Evolutionary conservation across 352 stramenopile genomes (phyloP).

Genomic region (Phytophthora palmivora): DNA sequence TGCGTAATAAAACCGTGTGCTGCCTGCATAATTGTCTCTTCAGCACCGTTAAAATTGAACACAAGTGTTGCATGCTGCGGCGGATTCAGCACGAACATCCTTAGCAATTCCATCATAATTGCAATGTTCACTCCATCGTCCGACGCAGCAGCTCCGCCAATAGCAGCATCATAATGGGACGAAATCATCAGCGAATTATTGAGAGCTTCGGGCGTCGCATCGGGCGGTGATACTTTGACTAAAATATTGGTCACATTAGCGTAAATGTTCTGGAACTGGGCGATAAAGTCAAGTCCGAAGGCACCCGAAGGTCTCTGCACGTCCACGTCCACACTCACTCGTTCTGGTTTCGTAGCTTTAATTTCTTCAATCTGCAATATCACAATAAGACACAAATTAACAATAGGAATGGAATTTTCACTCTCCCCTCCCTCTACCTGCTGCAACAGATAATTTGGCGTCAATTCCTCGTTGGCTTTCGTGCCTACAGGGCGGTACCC

Average conservation of each 20-base stretch:
- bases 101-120: conserved; percentile 81
- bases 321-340: conserved; percentile 60
- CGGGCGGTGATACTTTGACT: conserved; percentile 55
- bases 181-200: conserved; percentile 77
- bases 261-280: conserved; percentile 88
- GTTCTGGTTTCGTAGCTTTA: conserved; percentile 34
- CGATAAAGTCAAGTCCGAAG: conserved; percentile 80
- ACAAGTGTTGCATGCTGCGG: conserved; percentile 60
- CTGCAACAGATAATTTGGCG: conserved; percentile 58
- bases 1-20: conserved; percentile 85
- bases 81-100: conserved; percentile 49
- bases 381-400: conserved; percentile 23
- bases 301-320: conserved; percentile 73
- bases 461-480: conserved; percentile 70
- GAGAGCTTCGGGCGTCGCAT: conserved; percentile 34
- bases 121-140: conserved; percentile 85
- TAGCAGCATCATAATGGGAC: conserved; percentile 81
- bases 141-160: conserved; percentile 71
- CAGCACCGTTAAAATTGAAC: conserved; percentile 86
- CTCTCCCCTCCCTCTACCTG: conserved; percentile 34
- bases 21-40: conserved; percentile 84
- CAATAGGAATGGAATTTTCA: conserved; percentile 2
- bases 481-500: conserved; percentile 73
- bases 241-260: conserved; percentile 87
- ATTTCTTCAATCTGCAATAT: conserved; percentile 65